Conservation (phyloP, 768 basidiomycete species). For the Holtermannia corniformis region DNA sequence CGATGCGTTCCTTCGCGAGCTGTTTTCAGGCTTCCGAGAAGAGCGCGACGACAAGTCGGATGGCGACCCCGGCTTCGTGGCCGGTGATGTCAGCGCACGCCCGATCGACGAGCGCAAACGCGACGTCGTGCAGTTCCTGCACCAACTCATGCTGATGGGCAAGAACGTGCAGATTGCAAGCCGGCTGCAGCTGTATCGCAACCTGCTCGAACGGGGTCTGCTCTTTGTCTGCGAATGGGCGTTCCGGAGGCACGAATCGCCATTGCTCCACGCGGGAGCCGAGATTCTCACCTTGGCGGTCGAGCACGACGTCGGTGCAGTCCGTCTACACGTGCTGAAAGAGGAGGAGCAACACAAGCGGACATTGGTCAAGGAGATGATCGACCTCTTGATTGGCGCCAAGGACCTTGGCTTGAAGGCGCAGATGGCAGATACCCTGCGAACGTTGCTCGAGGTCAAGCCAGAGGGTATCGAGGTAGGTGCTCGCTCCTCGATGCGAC, state of each 20-base stretch:
- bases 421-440: conserved; percentile 79
- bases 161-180: conserved; percentile 89
- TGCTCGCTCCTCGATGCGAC: neutral
- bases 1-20: conserved; percentile 60
- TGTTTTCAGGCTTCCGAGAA: conserved; percentile 48
- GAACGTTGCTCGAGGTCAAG: conserved; percentile 64
- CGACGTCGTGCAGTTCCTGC: conserved; percentile 76
- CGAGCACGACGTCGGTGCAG: conserved; percentile 83
- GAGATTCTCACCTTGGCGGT: conserved; percentile 75
- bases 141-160: conserved; percentile 88
- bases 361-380: conserved; percentile 65
- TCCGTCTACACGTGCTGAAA: conserved; percentile 72
- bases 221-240: conserved; percentile 91
- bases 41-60: conserved; percentile 6
- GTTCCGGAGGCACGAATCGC: conserved; percentile 52
- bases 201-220: conserved; percentile 77
- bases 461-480: conserved; percentile 30
- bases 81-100: conserved; percentile 1
- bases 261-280: conserved; percentile 69
- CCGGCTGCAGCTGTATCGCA: conserved; percentile 74
- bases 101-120: conserved; percentile 52
- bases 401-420: conserved; percentile 78
- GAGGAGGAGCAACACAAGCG: conserved; percentile 52
- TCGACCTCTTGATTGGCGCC: conserved; percentile 66
- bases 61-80: neutral